These are phyloP conservation scores for Lepiota brunneoincarnata DNA, from an alignment of 768 basidiomycete species.

Conservation along the genomic window DNA sequence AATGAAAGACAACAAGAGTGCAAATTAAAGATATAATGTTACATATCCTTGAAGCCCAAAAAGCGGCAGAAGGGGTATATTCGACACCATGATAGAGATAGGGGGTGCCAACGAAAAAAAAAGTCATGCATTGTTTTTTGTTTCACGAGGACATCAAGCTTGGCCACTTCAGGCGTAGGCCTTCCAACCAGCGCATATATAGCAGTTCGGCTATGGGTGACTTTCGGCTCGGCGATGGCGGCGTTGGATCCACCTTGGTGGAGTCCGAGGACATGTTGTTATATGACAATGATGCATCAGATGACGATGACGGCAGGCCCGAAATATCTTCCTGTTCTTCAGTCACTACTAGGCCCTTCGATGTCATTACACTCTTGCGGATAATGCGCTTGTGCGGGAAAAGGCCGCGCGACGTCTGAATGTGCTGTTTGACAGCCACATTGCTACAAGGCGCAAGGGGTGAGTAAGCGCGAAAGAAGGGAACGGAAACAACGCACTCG, in stretches of 20 bases:
- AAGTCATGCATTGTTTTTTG: no score
- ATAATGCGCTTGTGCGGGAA: constrained; percentile 79
- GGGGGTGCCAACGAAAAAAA: background rate
- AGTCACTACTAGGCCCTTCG: constrained; percentile 78
- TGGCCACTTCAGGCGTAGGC: constrained; percentile 88
- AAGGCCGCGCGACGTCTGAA: constrained; percentile 76
- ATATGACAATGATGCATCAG: constrained; percentile 19
- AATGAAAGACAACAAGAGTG: background rate
- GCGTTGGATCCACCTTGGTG: constrained; percentile 39
- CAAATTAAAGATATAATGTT: constrained; percentile 1
- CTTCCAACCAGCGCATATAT: constrained; percentile 97
- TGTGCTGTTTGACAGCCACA: constrained; percentile 71
- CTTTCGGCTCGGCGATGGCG: constrained; percentile 47
- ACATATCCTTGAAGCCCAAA: background rate
- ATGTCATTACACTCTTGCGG: constrained; percentile 83
- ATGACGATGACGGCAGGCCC: constrained; percentile 40
- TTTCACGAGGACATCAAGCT: constrained; percentile 45
- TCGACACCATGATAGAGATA: constrained; percentile 1
- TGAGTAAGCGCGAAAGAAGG: constrained; percentile 8
- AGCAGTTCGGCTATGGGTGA: constrained; percentile 94
- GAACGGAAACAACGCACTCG: constrained; percentile 55
- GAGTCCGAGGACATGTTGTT: constrained; percentile 17
- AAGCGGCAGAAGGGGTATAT: constrained; percentile 1
- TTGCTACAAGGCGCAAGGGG: constrained; percentile 47
- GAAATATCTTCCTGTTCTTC: constrained; percentile 75